Evolutionary conservation across 2,329 filamentous ascomycete species (phyloP).

Genomic region (Trichoderma semiorbis): DNA sequence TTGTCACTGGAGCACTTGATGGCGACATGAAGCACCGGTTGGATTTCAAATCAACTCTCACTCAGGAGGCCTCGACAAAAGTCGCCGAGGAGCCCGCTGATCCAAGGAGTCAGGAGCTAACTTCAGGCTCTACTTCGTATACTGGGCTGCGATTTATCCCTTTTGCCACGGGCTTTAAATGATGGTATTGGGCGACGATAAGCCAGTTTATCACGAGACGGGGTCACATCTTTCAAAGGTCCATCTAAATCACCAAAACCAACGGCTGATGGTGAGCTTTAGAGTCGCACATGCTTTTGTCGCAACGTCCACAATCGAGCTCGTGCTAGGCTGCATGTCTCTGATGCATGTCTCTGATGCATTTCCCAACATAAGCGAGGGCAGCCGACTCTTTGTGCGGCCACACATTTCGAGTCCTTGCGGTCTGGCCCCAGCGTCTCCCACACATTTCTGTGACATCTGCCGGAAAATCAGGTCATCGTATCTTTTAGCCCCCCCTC

Average conservation of each 20-base stretch:
- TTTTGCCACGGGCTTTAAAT: neutral
- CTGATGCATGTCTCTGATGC: neutral
- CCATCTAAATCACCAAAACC: neutral
- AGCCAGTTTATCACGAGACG: neutral
- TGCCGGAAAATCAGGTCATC: neutral
- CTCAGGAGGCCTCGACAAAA: neutral
- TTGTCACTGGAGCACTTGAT: constrained; percentile 4
- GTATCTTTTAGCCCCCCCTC: neutral
- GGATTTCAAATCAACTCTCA: neutral
- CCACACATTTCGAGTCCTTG: neutral
- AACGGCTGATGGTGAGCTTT: neutral
- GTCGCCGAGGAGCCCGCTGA: neutral
- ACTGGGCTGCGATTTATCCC: neutral
- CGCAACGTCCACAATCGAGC: neutral
- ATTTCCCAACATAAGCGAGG: neutral
- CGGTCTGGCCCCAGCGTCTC: neutral
- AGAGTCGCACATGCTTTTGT: neutral
- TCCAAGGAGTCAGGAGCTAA: neutral
- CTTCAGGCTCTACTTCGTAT: neutral
- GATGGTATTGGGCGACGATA: neutral
- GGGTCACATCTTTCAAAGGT: neutral
- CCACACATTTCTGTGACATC: neutral
- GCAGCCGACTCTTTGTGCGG: neutral
- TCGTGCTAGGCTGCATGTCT: constrained; percentile 1
- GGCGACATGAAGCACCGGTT: neutral